Evolutionary conservation across 2,329 filamentous ascomycete genomes (phyloP).

Genomic region (Colletotrichum gloeosporioides): DNA sequence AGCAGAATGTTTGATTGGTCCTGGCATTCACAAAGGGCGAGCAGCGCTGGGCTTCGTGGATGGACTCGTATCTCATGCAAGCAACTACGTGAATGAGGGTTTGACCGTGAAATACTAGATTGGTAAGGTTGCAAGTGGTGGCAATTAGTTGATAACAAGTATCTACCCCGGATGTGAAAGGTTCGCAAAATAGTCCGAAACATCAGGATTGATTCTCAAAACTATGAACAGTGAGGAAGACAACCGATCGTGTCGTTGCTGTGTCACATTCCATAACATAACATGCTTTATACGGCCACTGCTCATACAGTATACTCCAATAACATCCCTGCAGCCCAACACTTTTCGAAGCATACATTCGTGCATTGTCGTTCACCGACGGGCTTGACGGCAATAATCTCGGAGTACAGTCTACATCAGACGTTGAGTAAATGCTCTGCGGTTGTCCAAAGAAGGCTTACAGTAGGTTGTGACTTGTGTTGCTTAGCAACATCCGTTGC

Average conservation of each 20-base stretch:
- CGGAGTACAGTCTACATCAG: not conserved
- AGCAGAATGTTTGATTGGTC: not conserved
- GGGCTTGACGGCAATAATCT: not conserved
- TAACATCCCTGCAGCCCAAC: no score
- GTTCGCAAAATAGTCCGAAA: no score
- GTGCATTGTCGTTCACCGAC: not conserved
- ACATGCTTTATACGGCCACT: no score
- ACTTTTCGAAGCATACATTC: no score
- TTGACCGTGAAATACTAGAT: not conserved
- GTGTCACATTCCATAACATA: no score
- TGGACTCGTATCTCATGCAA: not conserved
- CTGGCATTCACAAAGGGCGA: not conserved
- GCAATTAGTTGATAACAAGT: no score
- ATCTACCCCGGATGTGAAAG: no score
- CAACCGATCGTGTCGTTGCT: no score
- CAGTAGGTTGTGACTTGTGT: not conserved
- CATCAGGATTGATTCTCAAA: no score
- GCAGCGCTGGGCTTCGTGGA: not conserved
- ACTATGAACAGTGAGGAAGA: no score
- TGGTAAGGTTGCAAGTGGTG: no score
- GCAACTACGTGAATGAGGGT: accelerated
- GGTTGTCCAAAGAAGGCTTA: not conserved
- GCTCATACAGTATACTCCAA: no score
- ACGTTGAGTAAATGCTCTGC: not conserved
- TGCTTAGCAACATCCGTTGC: not conserved